Evolutionary conservation across 345 rosid genomes (phyloP).

Genomic region (Acer negundo): DNA sequence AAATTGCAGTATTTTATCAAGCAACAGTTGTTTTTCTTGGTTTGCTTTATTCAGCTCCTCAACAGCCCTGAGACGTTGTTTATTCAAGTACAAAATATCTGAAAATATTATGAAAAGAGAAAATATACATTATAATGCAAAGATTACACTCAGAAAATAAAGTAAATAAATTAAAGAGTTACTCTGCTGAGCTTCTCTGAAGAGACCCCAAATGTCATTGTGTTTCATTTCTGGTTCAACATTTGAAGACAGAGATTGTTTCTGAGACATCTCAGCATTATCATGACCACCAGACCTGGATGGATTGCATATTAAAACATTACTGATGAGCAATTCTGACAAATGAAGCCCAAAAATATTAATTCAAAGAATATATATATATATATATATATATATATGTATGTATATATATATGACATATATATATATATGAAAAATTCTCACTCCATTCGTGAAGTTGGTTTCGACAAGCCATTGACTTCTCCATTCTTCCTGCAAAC

Average conservation of each 20-base stretch:
- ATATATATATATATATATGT: not conserved
- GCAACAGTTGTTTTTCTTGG: conserved; percentile 52
- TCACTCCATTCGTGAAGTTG: conserved; percentile 35
- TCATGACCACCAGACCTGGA: conserved; percentile 46
- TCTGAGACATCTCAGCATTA: conserved; percentile 43
- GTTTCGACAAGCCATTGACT: conserved; percentile 30
- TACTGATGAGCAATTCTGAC: not conserved
- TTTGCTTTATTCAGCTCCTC: conserved; percentile 58
- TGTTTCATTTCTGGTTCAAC: conserved; percentile 36
- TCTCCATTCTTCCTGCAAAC: conserved; percentile 45
- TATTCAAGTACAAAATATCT: conserved; percentile 74
- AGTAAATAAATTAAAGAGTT: conserved; percentile 12
- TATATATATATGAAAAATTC: conserved; percentile 10
- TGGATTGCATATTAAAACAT: conserved; percentile 23
- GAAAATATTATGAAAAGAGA: conserved; percentile 7
- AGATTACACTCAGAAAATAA: not conserved
- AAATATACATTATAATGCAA: not conserved
- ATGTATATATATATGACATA: no score
- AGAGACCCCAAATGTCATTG: conserved; percentile 60
- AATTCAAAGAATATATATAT: not conserved
- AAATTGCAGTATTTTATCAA: conserved; percentile 50
- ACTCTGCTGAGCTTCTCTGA: conserved; percentile 83
- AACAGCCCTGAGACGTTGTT: conserved; percentile 61
- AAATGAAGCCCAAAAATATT: not conserved
- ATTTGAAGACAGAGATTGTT: conserved; percentile 31